phyloP scores from a whole-genome alignment of 106 monocot species.

The Cymbidium sinense region DNA sequence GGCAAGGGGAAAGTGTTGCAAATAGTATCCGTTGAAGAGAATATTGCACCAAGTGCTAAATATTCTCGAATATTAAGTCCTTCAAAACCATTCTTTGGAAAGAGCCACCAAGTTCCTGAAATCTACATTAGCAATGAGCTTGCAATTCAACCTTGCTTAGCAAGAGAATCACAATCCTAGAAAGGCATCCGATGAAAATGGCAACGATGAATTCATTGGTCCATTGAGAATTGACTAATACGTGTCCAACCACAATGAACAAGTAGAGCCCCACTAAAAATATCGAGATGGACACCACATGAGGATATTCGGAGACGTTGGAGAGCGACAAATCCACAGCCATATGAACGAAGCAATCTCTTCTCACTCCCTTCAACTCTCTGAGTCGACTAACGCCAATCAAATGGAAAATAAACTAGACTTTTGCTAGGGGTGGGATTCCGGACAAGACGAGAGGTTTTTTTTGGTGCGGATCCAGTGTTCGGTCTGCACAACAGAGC shows the following conservation, averaged over 20 bases:
- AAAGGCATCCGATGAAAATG: constrained; percentile 28
- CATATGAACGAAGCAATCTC: background rate
- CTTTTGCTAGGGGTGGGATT: too few relatives aligned
- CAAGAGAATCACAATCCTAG: constrained; percentile 57
- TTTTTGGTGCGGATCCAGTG: too few relatives aligned
- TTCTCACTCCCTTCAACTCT: background rate
- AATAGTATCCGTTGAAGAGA: constrained; percentile 83
- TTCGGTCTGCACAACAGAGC: too few relatives aligned
- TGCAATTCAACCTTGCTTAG: constrained; percentile 48
- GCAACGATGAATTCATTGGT: constrained; percentile 30
- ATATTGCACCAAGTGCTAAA: constrained; percentile 79
- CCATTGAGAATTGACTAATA: constrained; percentile 30
- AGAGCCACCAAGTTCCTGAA: constrained; percentile 74
- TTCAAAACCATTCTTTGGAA: constrained; percentile 63
- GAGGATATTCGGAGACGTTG: background rate
- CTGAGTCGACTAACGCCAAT: too few relatives aligned
- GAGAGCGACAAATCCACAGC: background rate
- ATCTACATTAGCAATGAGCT: too few relatives aligned
- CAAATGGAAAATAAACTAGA: too few relatives aligned
- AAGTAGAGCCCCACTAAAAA: constrained; percentile 31
- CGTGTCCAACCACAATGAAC: constrained; percentile 30
- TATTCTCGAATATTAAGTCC: constrained; percentile 52
- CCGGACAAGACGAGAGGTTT: too few relatives aligned
- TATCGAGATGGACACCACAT: constrained; percentile 30
- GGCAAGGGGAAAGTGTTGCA: constrained; percentile 75